phyloP scores from a whole-genome alignment of 2,329 filamentous ascomycete species.

The Fonsecaea pedrosoi region DNA sequence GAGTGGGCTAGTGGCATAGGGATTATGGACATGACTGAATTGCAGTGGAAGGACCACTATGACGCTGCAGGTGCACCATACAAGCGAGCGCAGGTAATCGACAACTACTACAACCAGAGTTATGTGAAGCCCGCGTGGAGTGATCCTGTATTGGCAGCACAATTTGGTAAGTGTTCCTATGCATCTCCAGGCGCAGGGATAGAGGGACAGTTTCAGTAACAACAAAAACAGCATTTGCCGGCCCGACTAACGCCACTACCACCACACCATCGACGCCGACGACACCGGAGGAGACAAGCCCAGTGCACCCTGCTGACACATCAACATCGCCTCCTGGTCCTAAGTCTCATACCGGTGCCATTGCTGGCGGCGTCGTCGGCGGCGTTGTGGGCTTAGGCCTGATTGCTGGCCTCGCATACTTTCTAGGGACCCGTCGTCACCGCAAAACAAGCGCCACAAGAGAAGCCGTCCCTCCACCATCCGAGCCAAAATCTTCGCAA shows the following conservation, averaged over 20 bases:
- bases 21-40: neutral
- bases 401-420: neutral
- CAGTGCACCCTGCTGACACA: neutral
- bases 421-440: neutral
- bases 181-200: neutral
- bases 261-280: neutral
- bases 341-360: neutral
- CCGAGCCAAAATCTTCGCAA: neutral
- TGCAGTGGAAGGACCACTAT: conserved; percentile 3
- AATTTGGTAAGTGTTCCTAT: neutral
- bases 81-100: conserved; percentile 1
- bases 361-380: conserved; percentile 6
- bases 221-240: neutral
- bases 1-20: conserved; percentile 3
- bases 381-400: neutral
- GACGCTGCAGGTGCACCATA: neutral
- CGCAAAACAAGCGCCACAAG: neutral
- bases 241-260: neutral
- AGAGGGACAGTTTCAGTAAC: neutral
- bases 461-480: neutral
- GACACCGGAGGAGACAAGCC: neutral
- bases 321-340: neutral
- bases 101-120: neutral
- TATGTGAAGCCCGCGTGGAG: neutral
- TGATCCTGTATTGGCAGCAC: conserved; percentile 4